Evolutionary conservation across 2,329 filamentous ascomycete species (phyloP).

Genomic region (Pseudocercospora crystallina): DNA sequence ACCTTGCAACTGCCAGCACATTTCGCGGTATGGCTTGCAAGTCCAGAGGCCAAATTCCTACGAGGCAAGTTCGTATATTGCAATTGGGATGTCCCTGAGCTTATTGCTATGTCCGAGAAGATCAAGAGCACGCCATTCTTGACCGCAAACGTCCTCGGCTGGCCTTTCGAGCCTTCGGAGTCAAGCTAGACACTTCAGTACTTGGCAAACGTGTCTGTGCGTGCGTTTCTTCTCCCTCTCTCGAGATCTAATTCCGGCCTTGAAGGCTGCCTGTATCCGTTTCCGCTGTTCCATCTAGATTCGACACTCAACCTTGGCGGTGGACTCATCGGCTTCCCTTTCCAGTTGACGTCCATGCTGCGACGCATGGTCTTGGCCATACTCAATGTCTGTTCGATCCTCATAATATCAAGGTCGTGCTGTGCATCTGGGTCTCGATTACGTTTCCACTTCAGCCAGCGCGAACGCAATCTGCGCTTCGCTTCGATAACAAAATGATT

Average conservation of each 20-base stretch:
- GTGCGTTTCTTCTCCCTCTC: slow-evolving; percentile 14
- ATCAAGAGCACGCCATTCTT: neutral
- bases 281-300: slow-evolving; percentile 2
- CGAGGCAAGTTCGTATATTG: slow-evolving; percentile 34
- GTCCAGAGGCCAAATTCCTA: slow-evolving; percentile 41
- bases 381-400: slow-evolving; percentile 16
- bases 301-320: slow-evolving; percentile 13
- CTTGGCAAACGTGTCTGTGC: slow-evolving; percentile 6
- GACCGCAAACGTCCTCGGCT: slow-evolving; percentile 2
- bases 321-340: slow-evolving; percentile 13
- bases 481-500: slow-evolving; percentile 9
- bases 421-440: neutral
- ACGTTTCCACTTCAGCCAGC: slow-evolving; percentile 5
- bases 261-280: slow-evolving; percentile 2
- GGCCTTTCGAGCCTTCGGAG: neutral
- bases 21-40: slow-evolving; percentile 40
- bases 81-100: slow-evolving; percentile 19
- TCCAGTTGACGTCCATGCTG: slow-evolving; percentile 19
- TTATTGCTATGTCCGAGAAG: neutral
- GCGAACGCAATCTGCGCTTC: slow-evolving; percentile 2
- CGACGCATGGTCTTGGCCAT: slow-evolving; percentile 19
- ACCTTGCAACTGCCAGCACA: neutral
- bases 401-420: slow-evolving; percentile 4
- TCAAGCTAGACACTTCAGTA: too few relatives aligned
- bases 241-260: slow-evolving; percentile 13